phyloP scores from a whole-genome alignment of 1,139 yeast species.

The Candida freyschussii region DNA sequence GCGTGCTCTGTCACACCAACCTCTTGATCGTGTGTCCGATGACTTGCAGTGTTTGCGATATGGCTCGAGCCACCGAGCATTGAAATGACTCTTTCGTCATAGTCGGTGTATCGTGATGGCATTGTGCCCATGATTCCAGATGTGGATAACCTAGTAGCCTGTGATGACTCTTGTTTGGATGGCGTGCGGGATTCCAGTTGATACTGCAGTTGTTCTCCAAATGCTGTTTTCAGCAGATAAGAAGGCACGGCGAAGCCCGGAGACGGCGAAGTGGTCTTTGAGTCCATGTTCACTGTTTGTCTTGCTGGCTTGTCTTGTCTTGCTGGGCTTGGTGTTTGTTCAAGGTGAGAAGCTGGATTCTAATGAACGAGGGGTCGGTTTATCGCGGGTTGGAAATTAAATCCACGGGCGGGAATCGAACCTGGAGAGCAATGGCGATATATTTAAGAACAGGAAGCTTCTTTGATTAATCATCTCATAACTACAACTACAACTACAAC shows the following conservation, averaged over 20 bases:
- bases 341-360: no score
- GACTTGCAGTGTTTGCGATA: not conserved
- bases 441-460: no score
- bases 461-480: no score
- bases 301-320: no score
- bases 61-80: constrained; percentile 13
- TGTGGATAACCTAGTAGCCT: constrained; percentile 13
- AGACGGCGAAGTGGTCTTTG: no score
- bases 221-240: constrained; percentile 19
- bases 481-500: no score
- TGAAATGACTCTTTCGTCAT: constrained; percentile 11
- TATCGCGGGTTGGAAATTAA: no score
- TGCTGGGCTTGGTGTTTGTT: no score
- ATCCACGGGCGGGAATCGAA: no score
- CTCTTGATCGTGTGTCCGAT: not conserved
- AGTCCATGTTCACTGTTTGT: no score
- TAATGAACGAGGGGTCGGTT: no score
- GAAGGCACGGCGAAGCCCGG: constrained; percentile 10
- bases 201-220: constrained; percentile 18
- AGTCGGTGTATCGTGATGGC: constrained; percentile 20
- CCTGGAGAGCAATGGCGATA: no score
- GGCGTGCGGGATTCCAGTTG: constrained; percentile 5
- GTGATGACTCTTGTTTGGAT: constrained; percentile 5
- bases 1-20: constrained; percentile 5
- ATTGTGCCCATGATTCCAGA: constrained; percentile 22